These are phyloP conservation scores for Talaromyces liani DNA, from an alignment of 495 filamentous ascomycete genomes.

Conservation along the genomic window DNA sequence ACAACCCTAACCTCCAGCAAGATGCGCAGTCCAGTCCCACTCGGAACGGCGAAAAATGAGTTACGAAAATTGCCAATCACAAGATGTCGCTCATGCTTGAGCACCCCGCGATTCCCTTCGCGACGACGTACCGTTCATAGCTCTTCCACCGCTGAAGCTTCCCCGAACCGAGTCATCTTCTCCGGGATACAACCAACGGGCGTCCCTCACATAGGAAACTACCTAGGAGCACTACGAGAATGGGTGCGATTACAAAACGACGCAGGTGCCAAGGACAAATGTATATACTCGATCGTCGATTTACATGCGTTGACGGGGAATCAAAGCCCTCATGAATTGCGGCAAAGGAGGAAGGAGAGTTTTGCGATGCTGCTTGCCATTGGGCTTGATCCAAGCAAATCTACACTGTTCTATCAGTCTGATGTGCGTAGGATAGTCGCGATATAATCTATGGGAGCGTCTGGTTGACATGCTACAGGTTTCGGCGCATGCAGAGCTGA, in stretches of 20 bases:
- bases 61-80: background rate
- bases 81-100: background rate
- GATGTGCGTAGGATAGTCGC: conserved; percentile 31
- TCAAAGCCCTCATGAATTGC: conserved; percentile 52
- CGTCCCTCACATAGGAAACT: conserved; percentile 93
- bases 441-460: no score
- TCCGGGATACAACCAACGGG: conserved; percentile 97
- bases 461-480: conserved; percentile 38
- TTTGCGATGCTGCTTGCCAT: conserved; percentile 77
- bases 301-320: conserved; percentile 83
- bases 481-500: conserved; percentile 73
- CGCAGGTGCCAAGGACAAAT: conserved; percentile 41
- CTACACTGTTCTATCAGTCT: conserved; percentile 81
- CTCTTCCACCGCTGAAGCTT: conserved; percentile 1
- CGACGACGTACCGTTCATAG: conserved; percentile 1
- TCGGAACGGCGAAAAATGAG: no score
- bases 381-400: conserved; percentile 67
- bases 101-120: background rate
- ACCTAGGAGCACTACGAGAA: conserved; percentile 81
- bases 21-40: background rate
- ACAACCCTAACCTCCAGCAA: background rate
- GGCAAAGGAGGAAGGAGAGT: conserved; percentile 58
- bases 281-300: conserved; percentile 84
- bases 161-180: conserved; percentile 49
- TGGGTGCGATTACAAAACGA: conserved; percentile 76